Base-by-base conservation (phyloP, 2,329 filamentous ascomycete genomes). In the Aspergillus niger region DNA sequence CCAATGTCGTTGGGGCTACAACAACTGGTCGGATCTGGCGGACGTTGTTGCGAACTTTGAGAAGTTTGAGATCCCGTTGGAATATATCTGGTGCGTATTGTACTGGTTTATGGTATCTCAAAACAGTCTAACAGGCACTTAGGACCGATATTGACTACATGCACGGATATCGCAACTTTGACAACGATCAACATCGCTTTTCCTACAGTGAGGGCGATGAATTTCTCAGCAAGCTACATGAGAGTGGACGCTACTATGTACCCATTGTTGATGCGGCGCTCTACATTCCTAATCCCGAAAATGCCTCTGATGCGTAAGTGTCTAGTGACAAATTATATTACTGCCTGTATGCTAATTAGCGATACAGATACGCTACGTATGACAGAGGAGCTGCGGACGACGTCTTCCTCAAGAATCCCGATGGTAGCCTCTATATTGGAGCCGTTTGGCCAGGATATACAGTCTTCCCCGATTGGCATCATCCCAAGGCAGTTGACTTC, bases 1-100 rank as follows among this genome's bases (percentile, higher is more conserved):
- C 65, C 91, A 96, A 72, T 94, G 91, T 68, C 84, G 90, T 61
- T 95, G 91, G 87, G 91, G 91, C 0, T 95, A 95, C 72, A 79
- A 83, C 41, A 91, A 91, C 68, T 92, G 89, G 86, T 84, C 85
- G 1, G 81, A 86, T 28, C 70, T 91, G 3, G 83, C 89, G 63
- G 84, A 84, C 64, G 80, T 86, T 10, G 79, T 85, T 32, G 76
- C 82, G 51, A 81, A 80, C 55, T 85, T 83, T 72, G 80, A 77
- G 59, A 78, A 76, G 20, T 86, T 85, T 59, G 76, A 80, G 30
- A 87, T 88, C 57, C 85, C 85, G 0, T 74, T 87, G 2, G 83
- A 85, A 66, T 82, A 75, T 38, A 76, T 82, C 50, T 81, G 80
- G 79, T 76, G 60, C 47, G 69, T 58, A 32, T 8, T 28, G 26